phyloP scores from a whole-genome alignment of 2,329 filamentous ascomycete genomes.

The Alternaria rosae region DNA sequence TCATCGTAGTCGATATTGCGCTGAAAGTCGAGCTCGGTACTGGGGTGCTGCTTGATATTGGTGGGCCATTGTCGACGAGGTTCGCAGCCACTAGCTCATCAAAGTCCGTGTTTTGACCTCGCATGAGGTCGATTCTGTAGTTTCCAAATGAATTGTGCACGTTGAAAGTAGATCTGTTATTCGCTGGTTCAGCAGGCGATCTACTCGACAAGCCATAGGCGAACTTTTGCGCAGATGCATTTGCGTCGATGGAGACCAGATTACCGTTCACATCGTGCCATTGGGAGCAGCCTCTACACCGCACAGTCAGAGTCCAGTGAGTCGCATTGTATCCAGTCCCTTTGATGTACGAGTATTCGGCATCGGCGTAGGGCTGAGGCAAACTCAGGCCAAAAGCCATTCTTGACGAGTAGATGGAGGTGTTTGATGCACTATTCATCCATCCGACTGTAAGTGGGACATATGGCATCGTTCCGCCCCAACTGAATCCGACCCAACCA shows the following conservation, averaged over 20 bases:
- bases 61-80: constrained; percentile 23
- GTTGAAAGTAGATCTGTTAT: constrained; percentile 42
- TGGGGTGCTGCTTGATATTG: constrained; percentile 19
- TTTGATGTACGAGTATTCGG: constrained; percentile 41
- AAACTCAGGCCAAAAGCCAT: constrained; percentile 51
- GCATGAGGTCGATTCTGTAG: constrained; percentile 35
- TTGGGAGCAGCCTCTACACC: constrained; percentile 41
- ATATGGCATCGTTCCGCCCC: constrained; percentile 61
- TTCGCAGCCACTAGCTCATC: constrained; percentile 35
- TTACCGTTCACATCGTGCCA: constrained; percentile 40
- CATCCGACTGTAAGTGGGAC: constrained; percentile 58
- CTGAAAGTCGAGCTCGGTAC: constrained; percentile 17
- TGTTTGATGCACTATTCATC: constrained; percentile 51
- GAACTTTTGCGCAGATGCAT: constrained; percentile 29
- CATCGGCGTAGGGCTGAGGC: constrained; percentile 34
- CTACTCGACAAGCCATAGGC: constrained; percentile 34
- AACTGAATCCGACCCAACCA: constrained; percentile 59
- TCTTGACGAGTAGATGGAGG: constrained; percentile 52
- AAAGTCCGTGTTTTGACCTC: constrained; percentile 36
- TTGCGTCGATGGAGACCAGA: constrained; percentile 24
- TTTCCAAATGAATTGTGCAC: constrained; percentile 39
- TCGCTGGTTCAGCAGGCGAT: constrained; percentile 34
- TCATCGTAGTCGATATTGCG: constrained; percentile 22
- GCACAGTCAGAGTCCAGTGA: constrained; percentile 43
- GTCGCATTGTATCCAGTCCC: constrained; percentile 42